phyloP scores from a whole-genome alignment of 2,329 filamentous ascomycete genomes.

The Lachnellula suecica region DNA sequence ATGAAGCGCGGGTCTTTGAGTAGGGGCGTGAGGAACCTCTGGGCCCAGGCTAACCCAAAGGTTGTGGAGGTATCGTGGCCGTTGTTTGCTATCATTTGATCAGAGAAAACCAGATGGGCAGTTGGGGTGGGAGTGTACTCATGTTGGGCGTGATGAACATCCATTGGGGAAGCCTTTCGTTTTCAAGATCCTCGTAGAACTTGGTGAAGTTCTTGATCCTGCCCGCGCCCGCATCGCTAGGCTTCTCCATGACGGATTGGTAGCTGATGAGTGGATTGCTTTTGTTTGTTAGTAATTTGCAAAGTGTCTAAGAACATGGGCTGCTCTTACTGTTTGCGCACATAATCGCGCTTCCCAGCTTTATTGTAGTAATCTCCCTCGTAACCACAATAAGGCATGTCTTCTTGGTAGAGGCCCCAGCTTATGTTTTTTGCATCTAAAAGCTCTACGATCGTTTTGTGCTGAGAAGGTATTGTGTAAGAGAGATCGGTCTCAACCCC shows the following conservation, averaged over 20 bases:
- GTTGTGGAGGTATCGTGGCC: slow-evolving; percentile 57
- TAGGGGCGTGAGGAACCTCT: slow-evolving; percentile 50
- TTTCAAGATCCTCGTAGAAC: slow-evolving; percentile 58
- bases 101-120: not conserved
- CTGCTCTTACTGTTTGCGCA: slow-evolving; percentile 52
- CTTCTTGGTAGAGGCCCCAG: slow-evolving; percentile 55
- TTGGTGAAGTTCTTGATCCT: slow-evolving; percentile 61
- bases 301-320: not conserved
- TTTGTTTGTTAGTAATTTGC: not conserved
- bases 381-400: slow-evolving; percentile 49
- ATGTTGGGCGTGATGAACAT: no score
- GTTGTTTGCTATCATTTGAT: slow-evolving; percentile 53
- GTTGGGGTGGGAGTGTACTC: slow-evolving; percentile 51
- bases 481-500: slow-evolving; percentile 55
- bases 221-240: slow-evolving; percentile 49
- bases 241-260: slow-evolving; percentile 50
- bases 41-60: slow-evolving; percentile 48
- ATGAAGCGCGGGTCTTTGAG: slow-evolving; percentile 49
- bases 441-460: slow-evolving; percentile 47
- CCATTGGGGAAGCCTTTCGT: slow-evolving; percentile 60
- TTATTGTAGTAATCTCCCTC: slow-evolving; percentile 46
- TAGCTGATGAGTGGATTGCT: slow-evolving; percentile 50
- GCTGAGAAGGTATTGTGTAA: slow-evolving; percentile 40
- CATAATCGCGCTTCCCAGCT: slow-evolving; percentile 58
- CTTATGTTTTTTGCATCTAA: slow-evolving; percentile 46